Evolutionary conservation across 129 eudicot species (phyloP), one percentile per base, ranked within the genome.

Genomic region (Flaveria ramosissima): DNA sequence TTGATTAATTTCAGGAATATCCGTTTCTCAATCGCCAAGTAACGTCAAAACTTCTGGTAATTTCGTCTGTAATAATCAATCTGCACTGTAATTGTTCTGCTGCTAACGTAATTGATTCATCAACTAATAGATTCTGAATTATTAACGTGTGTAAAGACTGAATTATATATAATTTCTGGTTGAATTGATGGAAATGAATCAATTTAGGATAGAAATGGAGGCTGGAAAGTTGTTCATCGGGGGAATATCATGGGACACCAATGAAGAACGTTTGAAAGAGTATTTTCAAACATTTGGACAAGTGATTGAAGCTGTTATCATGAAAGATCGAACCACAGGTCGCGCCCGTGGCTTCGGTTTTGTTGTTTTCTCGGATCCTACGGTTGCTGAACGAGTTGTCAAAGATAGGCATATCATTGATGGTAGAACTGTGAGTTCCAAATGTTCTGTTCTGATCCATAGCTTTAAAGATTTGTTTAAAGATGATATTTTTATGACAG

Each of bases 271-370:
- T 60, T 80, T 91, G 9, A 81, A 77, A 43, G 93, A 91, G 15
- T 88, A 91, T 88, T 91, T 91, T 70, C 81, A 84, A 61, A 56
- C 81, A 21, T 91, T 84, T 70, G 97, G 97, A 13, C 88, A 91
- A 43, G 94, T 91, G 16, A 69, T 78, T 43, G 94, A 91, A 85
- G 94, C 97, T 71, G 90, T 91, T 73, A 91, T 88, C 15, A 91
- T 88, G 97, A 91, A 86, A 60, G 97, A 91, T 91, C 91, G 94
- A 68, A 83, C 75, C 85, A 91, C 97, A 1, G 97, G 97, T 13
- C 94, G 97, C 16, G 97, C 97, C 20, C 97, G 97, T 83, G 97
- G 97, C 11, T 91, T 91, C 60, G 97, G 94, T 67, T 91, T 91
- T 42, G 79, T 91, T 74, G 88, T 91, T 66, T 91, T 88, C 69